These are phyloP conservation scores for Marasmius tenuissimus DNA, from an alignment of 1,284 basidiomycete genomes.

Conservation along the genomic window DNA sequence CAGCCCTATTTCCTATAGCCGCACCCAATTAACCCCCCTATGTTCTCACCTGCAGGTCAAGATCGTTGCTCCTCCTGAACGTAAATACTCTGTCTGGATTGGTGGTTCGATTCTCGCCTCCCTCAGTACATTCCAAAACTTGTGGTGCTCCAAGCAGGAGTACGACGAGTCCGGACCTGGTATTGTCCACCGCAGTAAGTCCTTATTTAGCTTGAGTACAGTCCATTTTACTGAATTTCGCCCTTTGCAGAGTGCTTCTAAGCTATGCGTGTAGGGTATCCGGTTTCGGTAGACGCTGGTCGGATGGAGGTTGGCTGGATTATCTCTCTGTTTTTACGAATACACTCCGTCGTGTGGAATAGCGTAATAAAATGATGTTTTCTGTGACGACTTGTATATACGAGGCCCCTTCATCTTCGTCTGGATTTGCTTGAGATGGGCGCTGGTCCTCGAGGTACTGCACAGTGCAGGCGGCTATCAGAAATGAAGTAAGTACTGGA, in stretches of 20 bases:
- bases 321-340: background rate
- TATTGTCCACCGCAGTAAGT: conserved; percentile 17
- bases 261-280: background rate
- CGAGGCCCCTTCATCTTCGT: too few species aligned
- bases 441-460: too few species aligned
- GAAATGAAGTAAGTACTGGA: too few species aligned
- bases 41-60: conserved; percentile 11
- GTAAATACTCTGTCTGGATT: conserved; percentile 54
- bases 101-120: conserved; percentile 46
- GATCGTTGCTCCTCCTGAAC: conserved; percentile 14
- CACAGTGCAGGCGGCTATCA: too few species aligned
- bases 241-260: conserved; percentile 9
- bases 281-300: background rate
- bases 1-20: conserved; percentile 37
- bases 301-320: background rate
- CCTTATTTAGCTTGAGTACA: background rate
- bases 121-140: conserved; percentile 14
- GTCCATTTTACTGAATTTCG: background rate
- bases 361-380: background rate
- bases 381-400: background rate
- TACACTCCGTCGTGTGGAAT: background rate
- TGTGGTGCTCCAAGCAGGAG: conserved; percentile 18
- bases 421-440: too few species aligned
- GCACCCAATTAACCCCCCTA: background rate
- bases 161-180: conserved; percentile 19